A percentile compares a stretch with the other conserved stretches of the same genome.
phyloP scores from a whole-genome alignment of 2,329 filamentous ascomycete genomes.

The Phialocephala subalpina region DNA sequence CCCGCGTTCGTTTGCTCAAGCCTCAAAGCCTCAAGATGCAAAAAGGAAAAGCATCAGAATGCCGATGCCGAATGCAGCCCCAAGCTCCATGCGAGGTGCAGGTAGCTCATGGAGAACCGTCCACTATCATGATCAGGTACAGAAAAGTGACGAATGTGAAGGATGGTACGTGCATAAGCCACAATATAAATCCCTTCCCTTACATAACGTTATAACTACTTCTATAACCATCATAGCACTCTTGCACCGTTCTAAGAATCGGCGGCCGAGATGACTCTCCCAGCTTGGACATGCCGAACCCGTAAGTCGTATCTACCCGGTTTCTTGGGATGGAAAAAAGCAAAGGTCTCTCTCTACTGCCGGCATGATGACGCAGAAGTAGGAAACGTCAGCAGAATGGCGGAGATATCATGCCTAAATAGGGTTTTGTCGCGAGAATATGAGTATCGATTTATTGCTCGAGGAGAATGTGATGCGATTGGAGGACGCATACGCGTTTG shows the following conservation, averaged over 20 bases:
- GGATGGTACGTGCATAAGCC: constrained; percentile 6
- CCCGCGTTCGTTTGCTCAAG: background rate
- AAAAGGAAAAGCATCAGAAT: too few relatives aligned
- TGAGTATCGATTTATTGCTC: background rate
- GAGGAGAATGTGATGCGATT: background rate
- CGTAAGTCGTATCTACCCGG: background rate
- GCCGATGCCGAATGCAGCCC: too few relatives aligned
- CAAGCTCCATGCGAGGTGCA: too few relatives aligned
- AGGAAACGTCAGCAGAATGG: background rate
- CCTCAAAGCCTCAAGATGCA: too few relatives aligned
- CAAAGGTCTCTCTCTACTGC: too few relatives aligned
- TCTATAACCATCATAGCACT: background rate
- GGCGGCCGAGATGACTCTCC: too few relatives aligned
- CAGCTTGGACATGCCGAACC: background rate
- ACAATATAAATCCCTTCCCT: constrained; percentile 14
- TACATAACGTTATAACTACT: background rate
- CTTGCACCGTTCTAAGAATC: background rate
- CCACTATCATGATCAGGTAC: too few relatives aligned
- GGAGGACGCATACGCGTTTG: background rate
- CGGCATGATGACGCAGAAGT: background rate
- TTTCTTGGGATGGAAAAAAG: background rate
- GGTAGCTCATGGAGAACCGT: too few relatives aligned
- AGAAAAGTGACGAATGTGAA: too few relatives aligned
- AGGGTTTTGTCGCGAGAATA: background rate
- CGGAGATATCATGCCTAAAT: background rate